Evolutionary conservation across 73 alveolate species (phyloP), one percentile per base, ranked within the genome.

Genomic region (Effrenium voratum): DNA sequence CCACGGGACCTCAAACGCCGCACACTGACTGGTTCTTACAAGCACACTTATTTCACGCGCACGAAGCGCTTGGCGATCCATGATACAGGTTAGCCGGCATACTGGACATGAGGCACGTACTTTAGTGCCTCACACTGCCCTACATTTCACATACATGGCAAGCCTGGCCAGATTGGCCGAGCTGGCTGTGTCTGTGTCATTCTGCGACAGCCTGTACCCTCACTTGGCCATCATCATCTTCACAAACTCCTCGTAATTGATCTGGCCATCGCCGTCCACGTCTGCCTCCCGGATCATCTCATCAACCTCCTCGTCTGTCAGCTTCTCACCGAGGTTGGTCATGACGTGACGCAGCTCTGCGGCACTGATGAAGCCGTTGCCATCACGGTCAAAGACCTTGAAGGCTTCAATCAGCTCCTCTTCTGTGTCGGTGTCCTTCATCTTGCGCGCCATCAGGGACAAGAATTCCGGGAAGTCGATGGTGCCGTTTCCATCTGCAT

Each of bases 401-500:
- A 94, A 94, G 36, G 99, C 99, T 85, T 94, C 99, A 38, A 94
- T 5, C 85, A 99, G 99, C 91, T 99, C 99, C 98, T 99, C 99
- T 92, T 91, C 99, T 72, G 99, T 99, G 98, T 99, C 99, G 30
- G 92, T 81, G 95, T 99, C 99, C 94, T 99, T 99, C 99, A 99
- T 99, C 99, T 99, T 99, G 98, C 99, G 99, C 2, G 99, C 99
- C 99, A 99, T 99, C 99, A 99, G 99, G 44, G 99, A 98, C 99
- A 99, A 95, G 99, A 99, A 99, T 98, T 99, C 99, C 38, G 99
- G 99, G 99, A 99, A 99, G 96, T 99, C 99, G 55, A 99, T 99
- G 79, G 99, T 99, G 55, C 99, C 99, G 94, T 99, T 99, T 77
- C 99, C 99, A 63, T 99, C 99, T 50, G 99, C 99, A 98, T 99